A percentile compares a stretch with the other conserved stretches of the same genome.
Conservation (phyloP, 345 rosid genomes). For the Euphorbia pulcherrima region DNA sequence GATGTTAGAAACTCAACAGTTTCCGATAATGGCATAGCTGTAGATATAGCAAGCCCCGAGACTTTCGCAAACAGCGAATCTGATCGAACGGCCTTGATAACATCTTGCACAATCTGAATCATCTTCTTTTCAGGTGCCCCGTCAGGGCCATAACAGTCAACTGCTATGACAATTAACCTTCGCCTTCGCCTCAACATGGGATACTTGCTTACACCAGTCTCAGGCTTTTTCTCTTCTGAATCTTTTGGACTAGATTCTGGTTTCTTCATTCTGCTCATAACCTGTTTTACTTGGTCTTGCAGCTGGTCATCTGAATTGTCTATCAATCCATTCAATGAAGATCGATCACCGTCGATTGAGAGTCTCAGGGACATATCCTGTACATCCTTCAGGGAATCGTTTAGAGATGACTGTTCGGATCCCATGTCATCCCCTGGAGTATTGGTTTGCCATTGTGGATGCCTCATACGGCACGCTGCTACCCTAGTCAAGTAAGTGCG, state of each 20-base stretch:
- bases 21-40: conserved; percentile 78
- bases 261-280: conserved; percentile 64
- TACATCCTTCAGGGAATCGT: conserved; percentile 85
- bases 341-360: conserved; percentile 82
- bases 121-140: conserved; percentile 66
- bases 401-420: conserved; percentile 54
- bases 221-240: conserved; percentile 48
- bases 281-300: conserved; percentile 64
- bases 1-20: conserved; percentile 52
- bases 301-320: conserved; percentile 46
- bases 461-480: conserved; percentile 90
- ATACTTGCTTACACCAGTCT: conserved; percentile 53
- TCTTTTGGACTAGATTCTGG: conserved; percentile 43
- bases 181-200: conserved; percentile 75
- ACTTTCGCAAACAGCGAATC: conserved; percentile 57
- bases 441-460: conserved; percentile 91
- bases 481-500: conserved; percentile 90
- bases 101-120: conserved; percentile 53
- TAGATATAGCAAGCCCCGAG: conserved; percentile 72
- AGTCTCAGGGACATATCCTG: conserved; percentile 94
- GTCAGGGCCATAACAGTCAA: conserved; percentile 64
- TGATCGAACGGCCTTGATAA: conserved; percentile 55
- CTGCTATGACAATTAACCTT: conserved; percentile 61
- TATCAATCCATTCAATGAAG: conserved; percentile 49
- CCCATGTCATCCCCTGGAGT: conserved; percentile 64